Base-by-base conservation (phyloP, 176 grass and related monocot species). In the Pontederia crassipes region DNA sequence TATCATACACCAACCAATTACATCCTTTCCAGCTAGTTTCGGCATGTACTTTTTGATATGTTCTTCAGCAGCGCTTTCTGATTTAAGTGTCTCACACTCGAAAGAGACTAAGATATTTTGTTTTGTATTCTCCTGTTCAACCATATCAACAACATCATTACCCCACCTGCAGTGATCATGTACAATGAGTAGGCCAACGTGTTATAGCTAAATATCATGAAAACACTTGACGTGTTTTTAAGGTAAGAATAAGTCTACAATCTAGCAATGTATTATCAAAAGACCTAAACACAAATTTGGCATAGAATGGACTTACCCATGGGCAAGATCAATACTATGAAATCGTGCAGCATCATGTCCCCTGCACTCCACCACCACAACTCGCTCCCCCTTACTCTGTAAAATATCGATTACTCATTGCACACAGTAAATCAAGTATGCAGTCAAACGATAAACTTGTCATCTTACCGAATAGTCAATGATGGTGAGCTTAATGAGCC, bases 321-420 rank as follows among this genome's bases (percentile, higher is more conserved):
- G 87, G 48, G 85, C 85, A 76, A 88, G 81, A 57, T 90, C 87
- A 55, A 96, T 70, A 49, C 88, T 85, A 68, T 88, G 83, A 59
- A 91, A 78, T 17, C 84, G 73, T 82, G 92, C 92, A 85, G 87
- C 87, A 78, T 97, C 87, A 78, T 97, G 92, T 45, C 92, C 92
- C 61, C 85, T 91, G 71, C 92, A 88, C 78, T 97, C 92, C 55
- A 97, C 92, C 46, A 88, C 83, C 54, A 85, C 78, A 49, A 90
- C 81, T 62, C 72, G 74, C 29, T 88, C 83, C 76, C 72, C 75
- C 59, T 91, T 91, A 66, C 64, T 97, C 92, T 97, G 69, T 62
- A 35, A 79, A 28, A 79, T 73, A 49, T 46, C 10, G 65, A 76
- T 28, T 50, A 17, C 47, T 50, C 12, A 14, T 10, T 6, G 20